A percentile compares a stretch with the other conserved stretches of the same genome.
Conservation (phyloP, 805 yeast genomes). For the Dipodascus geniculatus region DNA sequence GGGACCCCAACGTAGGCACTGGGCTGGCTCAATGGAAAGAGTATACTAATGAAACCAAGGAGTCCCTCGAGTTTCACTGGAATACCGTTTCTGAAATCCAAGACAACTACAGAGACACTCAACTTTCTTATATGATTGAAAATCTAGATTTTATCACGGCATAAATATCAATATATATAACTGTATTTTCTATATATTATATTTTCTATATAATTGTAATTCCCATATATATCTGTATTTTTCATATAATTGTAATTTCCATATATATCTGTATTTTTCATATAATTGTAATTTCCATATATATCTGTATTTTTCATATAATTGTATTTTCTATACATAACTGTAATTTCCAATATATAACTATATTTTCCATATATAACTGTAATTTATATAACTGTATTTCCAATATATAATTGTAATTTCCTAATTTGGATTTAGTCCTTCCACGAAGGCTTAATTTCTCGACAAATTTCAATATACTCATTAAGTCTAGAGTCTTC, state of each 20-base stretch:
- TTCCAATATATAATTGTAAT: too few relatives aligned
- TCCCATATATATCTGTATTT: too few relatives aligned
- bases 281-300: neutral
- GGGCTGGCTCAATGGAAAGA: conserved; percentile 7
- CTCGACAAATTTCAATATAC: conserved; percentile 42
- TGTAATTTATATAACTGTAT: too few relatives aligned
- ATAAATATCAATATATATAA: too few relatives aligned
- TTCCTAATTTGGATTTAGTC: neutral
- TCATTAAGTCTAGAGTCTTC: conserved; percentile 30
- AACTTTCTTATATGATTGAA: neutral
- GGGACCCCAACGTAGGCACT: conserved; percentile 9
- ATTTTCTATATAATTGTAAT: too few relatives aligned
- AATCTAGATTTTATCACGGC: neutral
- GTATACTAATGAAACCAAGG: conserved; percentile 3
- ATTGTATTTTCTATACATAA: too few relatives aligned
- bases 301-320: neutral
- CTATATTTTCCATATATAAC: too few relatives aligned
- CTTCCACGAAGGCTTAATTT: conserved; percentile 43
- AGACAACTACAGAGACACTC: neutral
- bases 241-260: too few relatives aligned
- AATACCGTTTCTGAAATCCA: neutral
- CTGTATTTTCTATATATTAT: too few relatives aligned
- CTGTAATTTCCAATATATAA: neutral
- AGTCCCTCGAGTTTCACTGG: neutral
- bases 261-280: too few relatives aligned